Evolutionary conservation across 2,329 filamentous ascomycete genomes (phyloP).

Genomic region (Cordyceps tenuipes): DNA sequence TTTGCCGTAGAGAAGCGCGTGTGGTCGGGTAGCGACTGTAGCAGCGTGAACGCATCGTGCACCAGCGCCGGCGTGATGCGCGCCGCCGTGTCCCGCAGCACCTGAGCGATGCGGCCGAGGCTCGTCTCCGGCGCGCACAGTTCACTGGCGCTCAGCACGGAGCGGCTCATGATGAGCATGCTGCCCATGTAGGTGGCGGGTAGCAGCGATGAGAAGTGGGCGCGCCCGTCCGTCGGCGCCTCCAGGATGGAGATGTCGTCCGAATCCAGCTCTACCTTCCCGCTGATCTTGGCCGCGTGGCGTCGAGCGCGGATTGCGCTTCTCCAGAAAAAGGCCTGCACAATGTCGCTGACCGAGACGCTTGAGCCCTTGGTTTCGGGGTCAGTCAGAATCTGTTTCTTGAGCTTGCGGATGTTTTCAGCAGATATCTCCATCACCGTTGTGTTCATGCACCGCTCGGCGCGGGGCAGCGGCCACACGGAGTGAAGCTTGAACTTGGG

Average conservation of each 20-base stretch:
- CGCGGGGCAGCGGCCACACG: slow-evolving; percentile 23
- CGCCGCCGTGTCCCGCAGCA: slow-evolving; percentile 19
- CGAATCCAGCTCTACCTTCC: background rate
- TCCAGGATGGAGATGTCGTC: slow-evolving; percentile 26
- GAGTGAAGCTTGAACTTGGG: slow-evolving; percentile 20
- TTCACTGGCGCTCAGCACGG: slow-evolving; percentile 17
- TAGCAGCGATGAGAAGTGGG: slow-evolving; percentile 22
- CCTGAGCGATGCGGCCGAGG: slow-evolving; percentile 18
- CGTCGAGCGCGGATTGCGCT: slow-evolving; percentile 26
- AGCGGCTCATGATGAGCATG: slow-evolving; percentile 21
- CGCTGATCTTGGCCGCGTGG: slow-evolving; percentile 21
- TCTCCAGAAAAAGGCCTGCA: slow-evolving; percentile 33
- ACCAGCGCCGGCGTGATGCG: slow-evolving; percentile 20
- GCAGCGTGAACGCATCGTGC: slow-evolving; percentile 22
- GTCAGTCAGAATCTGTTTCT: slow-evolving; percentile 21
- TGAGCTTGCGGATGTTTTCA: slow-evolving; percentile 22
- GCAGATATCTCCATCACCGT: slow-evolving; percentile 25
- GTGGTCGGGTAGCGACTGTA: slow-evolving; percentile 21
- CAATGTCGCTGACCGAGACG: slow-evolving; percentile 28
- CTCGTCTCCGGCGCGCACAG: slow-evolving; percentile 22
- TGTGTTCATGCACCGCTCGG: slow-evolving; percentile 21
- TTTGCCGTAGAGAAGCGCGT: slow-evolving; percentile 18
- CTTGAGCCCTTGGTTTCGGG: slow-evolving; percentile 18
- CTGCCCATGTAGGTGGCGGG: slow-evolving; percentile 24
- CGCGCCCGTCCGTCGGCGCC: slow-evolving; percentile 23